Evolutionary conservation across 2,329 filamentous ascomycete genomes (phyloP), one percentile per base, ranked within the genome.

Genomic region (Fusarium humuli): DNA sequence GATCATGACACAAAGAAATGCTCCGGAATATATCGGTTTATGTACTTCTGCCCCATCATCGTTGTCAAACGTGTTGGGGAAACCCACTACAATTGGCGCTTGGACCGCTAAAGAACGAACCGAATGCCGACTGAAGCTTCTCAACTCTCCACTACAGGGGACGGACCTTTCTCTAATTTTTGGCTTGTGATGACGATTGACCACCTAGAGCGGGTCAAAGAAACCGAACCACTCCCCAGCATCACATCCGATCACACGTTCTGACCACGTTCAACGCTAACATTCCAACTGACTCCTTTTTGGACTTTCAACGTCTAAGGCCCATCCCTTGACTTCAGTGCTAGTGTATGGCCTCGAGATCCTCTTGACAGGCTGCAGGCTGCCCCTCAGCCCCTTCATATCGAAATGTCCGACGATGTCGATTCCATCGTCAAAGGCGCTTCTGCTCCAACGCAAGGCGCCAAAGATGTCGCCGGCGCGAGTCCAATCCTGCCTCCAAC

Each of bases 371-470:
- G 64, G 71, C 74, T 75, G 70, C 67, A 60, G 64, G 71, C 74
- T 75, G 70, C 67, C 57, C 57, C 65, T 65, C 70, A 72, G 74
- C 70, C 70, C 42, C 40, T 40, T 48, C 18, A 27, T 46, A 40
- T 49, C 48, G 40, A 64, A 61, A 59, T 92, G 89, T 84, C 88
- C 73, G 87, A 90, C 78, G 84, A 88, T 67, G 86, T 97, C 77
- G 94, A 98, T 83, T 94, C 94, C 76, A 88, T 97, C 76, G 93
- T 98, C 83, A 98, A 98, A 83, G 95, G 94, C 76, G 91, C 93
- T 52, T 92, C 94, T 62, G 84, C 89, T 62, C 87, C 91, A 59
- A 86, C 88, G 73, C 85, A 88, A 73, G 80, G 81, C 73, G 83
- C 83, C 70, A 82, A 82, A 64, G 65, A 69, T 59, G 72, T 57